These are phyloP conservation scores for Fusarium sp. DNA, from an alignment of 2,329 filamentous ascomycete species.

Conservation along the genomic window DNA sequence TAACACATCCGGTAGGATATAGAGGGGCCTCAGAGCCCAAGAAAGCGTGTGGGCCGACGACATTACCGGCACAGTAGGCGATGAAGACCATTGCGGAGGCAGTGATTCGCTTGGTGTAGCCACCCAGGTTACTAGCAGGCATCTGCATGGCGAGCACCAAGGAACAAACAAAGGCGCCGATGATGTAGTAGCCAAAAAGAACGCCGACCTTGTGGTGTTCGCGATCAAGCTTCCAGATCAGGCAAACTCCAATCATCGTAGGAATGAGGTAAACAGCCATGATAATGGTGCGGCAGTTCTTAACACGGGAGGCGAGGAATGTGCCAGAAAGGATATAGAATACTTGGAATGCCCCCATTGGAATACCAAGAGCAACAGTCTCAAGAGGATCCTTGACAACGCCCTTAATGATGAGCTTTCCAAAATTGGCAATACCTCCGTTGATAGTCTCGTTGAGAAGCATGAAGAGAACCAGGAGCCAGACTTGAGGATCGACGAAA, in stretches of 20 bases:
- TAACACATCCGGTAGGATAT: conserved; percentile 65
- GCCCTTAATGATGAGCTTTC: too few relatives aligned
- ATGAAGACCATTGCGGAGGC: conserved; percentile 61
- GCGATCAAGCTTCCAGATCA: too few relatives aligned
- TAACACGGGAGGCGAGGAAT: too few relatives aligned
- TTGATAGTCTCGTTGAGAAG: too few relatives aligned
- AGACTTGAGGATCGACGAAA: conserved; percentile 63
- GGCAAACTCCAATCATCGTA: too few relatives aligned
- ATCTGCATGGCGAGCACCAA: conserved; percentile 67
- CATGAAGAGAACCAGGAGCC: conserved; percentile 59
- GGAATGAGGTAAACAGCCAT: too few relatives aligned
- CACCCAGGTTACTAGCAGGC: conserved; percentile 62
- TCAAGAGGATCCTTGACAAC: too few relatives aligned
- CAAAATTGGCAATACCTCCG: too few relatives aligned
- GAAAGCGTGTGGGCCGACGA: conserved; percentile 54
- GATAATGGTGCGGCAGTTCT: too few relatives aligned
- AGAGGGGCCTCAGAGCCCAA: conserved; percentile 59
- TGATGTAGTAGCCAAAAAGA: conserved; percentile 65
- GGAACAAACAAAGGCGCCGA: conserved; percentile 62
- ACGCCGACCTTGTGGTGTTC: conserved; percentile 32
- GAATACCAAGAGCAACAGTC: too few relatives aligned
- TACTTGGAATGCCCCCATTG: too few relatives aligned
- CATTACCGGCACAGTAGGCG: conserved; percentile 51
- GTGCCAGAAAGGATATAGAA: too few relatives aligned
- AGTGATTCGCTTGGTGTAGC: conserved; percentile 63